Evolutionary conservation across 1,139 yeast genomes (phyloP).

Genomic region (Debaryomyces psychrophilus): DNA sequence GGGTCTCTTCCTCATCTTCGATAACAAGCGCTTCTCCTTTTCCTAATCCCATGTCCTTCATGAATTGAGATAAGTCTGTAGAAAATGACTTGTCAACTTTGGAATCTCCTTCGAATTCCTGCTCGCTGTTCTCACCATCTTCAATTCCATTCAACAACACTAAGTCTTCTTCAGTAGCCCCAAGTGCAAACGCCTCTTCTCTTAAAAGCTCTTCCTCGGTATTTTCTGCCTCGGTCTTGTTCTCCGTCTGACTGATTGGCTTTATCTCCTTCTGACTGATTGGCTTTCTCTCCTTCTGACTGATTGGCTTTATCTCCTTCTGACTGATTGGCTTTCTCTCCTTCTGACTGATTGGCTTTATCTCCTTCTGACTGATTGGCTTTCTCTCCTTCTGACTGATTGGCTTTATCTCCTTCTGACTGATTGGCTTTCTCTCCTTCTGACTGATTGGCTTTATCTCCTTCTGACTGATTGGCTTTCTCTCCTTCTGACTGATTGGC

Average conservation of each 20-base stretch:
- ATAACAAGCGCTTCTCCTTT: slow-evolving; percentile 39
- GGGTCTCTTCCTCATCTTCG: slow-evolving; percentile 32
- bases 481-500: background rate
- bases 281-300: background rate
- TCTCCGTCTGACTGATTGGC: background rate
- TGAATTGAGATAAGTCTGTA: slow-evolving; percentile 63
- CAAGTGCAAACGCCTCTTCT: slow-evolving; percentile 68
- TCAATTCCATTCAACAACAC: slow-evolving; percentile 53
- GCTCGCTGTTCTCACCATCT: slow-evolving; percentile 64
- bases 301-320: background rate
- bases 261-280: background rate
- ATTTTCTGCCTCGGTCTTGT: slow-evolving; percentile 16
- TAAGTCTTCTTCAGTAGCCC: slow-evolving; percentile 71
- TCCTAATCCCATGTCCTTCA: slow-evolving; percentile 69
- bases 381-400: background rate
- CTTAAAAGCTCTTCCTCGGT: slow-evolving; percentile 48
- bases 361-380: background rate
- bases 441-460: background rate
- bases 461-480: background rate
- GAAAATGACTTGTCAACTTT: slow-evolving; percentile 51
- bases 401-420: background rate
- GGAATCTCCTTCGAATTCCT: slow-evolving; percentile 53
- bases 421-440: background rate
- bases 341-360: background rate
- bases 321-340: background rate